Percentiles rank a stretch among this genome's conserved stretches.
These are phyloP conservation scores for Chenopodium berlandieri DNA, from an alignment of 148 eudicot genomes.

Conservation along the genomic window DNA sequence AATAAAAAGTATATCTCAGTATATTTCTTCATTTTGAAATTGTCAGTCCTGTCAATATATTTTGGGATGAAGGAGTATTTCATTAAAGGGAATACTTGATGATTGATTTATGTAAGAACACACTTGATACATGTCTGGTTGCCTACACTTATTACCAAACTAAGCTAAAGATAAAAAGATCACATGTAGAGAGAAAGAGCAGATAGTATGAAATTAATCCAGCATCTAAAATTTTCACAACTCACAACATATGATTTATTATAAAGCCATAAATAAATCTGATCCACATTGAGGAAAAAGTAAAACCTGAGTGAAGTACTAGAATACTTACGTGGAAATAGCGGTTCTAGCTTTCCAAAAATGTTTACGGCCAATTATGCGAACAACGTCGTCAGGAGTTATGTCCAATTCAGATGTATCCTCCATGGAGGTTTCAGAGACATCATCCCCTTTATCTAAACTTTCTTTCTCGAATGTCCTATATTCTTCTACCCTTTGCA, in stretches of 20 bases:
- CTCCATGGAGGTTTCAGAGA: slow-evolving; percentile 67
- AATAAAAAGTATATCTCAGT: background rate
- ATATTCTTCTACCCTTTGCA: slow-evolving; percentile 33
- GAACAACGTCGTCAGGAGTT: slow-evolving; percentile 80
- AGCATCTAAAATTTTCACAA: background rate
- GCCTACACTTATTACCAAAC: background rate
- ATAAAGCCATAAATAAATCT: background rate
- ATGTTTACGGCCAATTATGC: slow-evolving; percentile 75
- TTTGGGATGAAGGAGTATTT: background rate
- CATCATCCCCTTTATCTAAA: slow-evolving; percentile 55
- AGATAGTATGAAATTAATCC: background rate
- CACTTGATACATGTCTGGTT: background rate
- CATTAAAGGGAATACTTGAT: background rate
- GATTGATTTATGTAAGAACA: background rate
- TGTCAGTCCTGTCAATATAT: background rate
- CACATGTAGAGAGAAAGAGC: background rate
- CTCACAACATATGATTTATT: background rate
- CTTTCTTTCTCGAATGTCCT: slow-evolving; percentile 31
- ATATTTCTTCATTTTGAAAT: background rate
- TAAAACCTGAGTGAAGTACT: background rate
- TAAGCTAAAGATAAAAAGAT: background rate
- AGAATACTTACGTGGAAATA: slow-evolving; percentile 69
- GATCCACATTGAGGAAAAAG: slow-evolving; percentile 1
- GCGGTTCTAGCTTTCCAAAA: slow-evolving; percentile 95
- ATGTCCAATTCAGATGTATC: slow-evolving; percentile 62